Evolutionary conservation across 345 rosid species (phyloP).

Genomic region (Populus deltoides): DNA sequence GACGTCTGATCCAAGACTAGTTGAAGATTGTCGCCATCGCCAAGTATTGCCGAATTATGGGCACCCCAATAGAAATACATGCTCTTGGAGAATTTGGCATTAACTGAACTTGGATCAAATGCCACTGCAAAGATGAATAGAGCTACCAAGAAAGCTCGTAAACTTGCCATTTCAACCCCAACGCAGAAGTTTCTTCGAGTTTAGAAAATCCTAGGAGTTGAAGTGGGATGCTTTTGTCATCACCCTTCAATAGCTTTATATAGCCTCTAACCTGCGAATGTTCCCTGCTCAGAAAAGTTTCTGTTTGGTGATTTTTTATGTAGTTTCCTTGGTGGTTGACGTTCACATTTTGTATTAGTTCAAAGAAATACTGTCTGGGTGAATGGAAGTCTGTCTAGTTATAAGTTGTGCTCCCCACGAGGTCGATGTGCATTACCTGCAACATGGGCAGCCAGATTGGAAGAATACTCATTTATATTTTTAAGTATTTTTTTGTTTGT

Average conservation of each 20-base stretch:
- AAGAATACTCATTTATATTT: neutral
- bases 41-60: conserved; percentile 32
- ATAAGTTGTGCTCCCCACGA: neutral
- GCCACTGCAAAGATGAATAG: conserved; percentile 31
- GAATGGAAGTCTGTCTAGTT: neutral
- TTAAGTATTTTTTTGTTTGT: no score
- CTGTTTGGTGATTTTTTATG: no score
- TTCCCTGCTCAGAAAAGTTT: neutral
- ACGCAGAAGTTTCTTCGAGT: neutral
- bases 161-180: conserved; percentile 38
- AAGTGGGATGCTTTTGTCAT: conserved; percentile 20
- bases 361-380: neutral
- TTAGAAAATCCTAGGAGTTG: neutral
- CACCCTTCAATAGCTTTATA: neutral
- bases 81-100: conserved; percentile 50
- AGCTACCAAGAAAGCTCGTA: conserved; percentile 20
- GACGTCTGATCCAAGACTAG: conserved; percentile 61
- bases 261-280: neutral
- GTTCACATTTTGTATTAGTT: neutral
- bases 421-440: neutral
- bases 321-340: conserved; percentile 5
- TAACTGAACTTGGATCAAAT: conserved; percentile 35
- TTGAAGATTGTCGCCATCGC: conserved; percentile 41
- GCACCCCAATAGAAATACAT: conserved; percentile 63
- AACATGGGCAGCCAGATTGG: neutral